These are phyloP conservation scores for Brettanomyces naardenensis DNA, from an alignment of 805 yeast species.

Conservation along the genomic window DNA sequence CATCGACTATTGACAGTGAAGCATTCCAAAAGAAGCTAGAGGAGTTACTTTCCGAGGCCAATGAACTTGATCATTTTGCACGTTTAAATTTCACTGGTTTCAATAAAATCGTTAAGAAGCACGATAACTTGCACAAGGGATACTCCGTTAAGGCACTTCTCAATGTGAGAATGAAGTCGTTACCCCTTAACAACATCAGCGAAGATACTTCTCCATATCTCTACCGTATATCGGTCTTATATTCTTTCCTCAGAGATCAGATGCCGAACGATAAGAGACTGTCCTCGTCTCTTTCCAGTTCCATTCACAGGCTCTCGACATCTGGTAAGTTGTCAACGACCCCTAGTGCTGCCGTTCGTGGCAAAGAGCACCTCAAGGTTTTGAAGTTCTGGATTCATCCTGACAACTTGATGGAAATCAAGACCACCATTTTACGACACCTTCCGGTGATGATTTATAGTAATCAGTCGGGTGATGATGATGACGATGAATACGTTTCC, in stretches of 20 bases:
- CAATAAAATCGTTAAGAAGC: conserved; percentile 89
- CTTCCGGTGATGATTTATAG: conserved; percentile 83
- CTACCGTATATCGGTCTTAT: conserved; percentile 73
- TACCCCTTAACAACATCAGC: conserved; percentile 72
- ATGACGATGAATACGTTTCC: conserved; percentile 39
- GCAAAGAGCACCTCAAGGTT: conserved; percentile 36
- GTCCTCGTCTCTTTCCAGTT: conserved; percentile 33
- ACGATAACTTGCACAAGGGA: conserved; percentile 80
- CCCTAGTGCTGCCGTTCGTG: conserved; percentile 20
- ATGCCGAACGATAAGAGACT: conserved; percentile 28
- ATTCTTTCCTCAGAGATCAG: conserved; percentile 75
- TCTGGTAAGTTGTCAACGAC: conserved; percentile 28
- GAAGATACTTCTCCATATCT: conserved; percentile 92
- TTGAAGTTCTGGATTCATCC: conserved; percentile 95
- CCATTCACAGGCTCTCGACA: conserved; percentile 40
- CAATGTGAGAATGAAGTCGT: conserved; percentile 75
- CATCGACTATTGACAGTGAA: conserved; percentile 43
- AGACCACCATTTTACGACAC: conserved; percentile 89
- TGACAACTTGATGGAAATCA: conserved; percentile 95
- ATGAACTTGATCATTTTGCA: conserved; percentile 83
- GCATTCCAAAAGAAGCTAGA: conserved; percentile 66
- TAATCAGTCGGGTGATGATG: conserved; percentile 36
- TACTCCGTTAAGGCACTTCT: conserved; percentile 88
- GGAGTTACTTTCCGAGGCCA: conserved; percentile 62
- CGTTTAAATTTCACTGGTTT: conserved; percentile 93